Percentiles rank a stretch among this genome's conserved stretches.
phyloP scores from a whole-genome alignment of 306 rosid species.

The Cucurbita argyrosperma region DNA sequence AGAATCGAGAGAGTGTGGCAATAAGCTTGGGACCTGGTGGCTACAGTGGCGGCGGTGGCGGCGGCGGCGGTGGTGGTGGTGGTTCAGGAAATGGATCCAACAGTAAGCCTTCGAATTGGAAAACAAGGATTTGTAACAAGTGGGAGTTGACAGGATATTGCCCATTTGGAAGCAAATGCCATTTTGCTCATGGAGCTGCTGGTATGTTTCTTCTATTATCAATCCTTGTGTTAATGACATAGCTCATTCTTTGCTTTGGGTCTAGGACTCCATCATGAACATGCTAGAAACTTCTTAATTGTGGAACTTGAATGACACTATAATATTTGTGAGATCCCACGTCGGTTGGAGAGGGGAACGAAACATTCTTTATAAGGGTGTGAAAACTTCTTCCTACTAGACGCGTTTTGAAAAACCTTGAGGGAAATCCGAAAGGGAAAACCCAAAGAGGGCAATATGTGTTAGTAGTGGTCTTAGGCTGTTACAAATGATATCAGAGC shows the following conservation, averaged over 20 bases:
- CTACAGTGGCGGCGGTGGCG: slow-evolving; percentile 32
- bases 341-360: too few species aligned
- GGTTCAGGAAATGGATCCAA: slow-evolving; percentile 34
- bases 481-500: too few species aligned
- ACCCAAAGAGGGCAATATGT: too few species aligned
- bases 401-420: too few species aligned
- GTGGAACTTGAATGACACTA: neutral
- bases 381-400: too few species aligned
- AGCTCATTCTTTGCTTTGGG: neutral
- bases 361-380: too few species aligned
- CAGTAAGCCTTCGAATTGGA: slow-evolving; percentile 93
- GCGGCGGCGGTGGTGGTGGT: neutral
- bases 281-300: too few species aligned
- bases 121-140: slow-evolving; percentile 93
- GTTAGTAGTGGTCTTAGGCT: too few species aligned
- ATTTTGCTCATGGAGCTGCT: slow-evolving; percentile 94
- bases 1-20: slow-evolving; percentile 94
- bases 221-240: neutral
- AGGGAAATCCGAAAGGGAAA: too few species aligned
- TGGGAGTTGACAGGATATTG: slow-evolving; percentile 99
- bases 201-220: slow-evolving; percentile 27
- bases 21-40: slow-evolving; percentile 97
- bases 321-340: too few species aligned
- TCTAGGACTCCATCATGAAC: neutral
- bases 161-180: slow-evolving; percentile 94